Evolutionary conservation across 148 eudicot genomes (phyloP).

Genomic region (Rhododendron williamsianum): DNA sequence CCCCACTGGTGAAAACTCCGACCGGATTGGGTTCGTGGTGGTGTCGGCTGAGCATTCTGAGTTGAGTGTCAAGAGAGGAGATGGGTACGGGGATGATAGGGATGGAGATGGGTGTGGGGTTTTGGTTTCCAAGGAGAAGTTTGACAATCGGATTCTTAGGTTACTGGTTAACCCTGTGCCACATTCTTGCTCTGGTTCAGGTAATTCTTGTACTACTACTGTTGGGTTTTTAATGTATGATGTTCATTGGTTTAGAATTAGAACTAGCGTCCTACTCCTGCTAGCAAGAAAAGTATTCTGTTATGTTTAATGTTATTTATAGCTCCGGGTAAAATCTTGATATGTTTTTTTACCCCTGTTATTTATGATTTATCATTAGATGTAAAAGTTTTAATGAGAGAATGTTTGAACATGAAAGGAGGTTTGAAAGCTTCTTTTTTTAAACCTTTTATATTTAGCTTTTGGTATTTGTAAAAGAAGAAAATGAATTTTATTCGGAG

Average conservation of each 20-base stretch:
- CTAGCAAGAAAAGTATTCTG: no score
- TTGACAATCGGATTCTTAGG: conserved; percentile 38
- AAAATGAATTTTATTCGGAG: background rate
- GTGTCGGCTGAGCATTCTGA: conserved; percentile 23
- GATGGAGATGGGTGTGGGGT: conserved; percentile 13
- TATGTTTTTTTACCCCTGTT: no score
- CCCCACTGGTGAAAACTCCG: conserved; percentile 59
- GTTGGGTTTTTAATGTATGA: conserved; percentile 32
- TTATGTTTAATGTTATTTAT: no score
- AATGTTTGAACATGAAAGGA: no score
- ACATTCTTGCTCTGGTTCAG: conserved; percentile 10
- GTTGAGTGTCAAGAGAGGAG: conserved; percentile 15
- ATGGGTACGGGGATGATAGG: conserved; percentile 7
- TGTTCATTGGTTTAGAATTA: no score
- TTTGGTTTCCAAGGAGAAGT: conserved; percentile 19
- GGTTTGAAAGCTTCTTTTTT: no score
- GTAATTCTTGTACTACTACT: conserved; percentile 13
- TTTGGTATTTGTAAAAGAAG: no score
- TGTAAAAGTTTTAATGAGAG: no score
- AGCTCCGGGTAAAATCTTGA: no score
- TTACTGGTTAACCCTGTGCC: conserved; percentile 35
- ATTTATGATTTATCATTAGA: no score
- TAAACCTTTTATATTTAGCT: no score
- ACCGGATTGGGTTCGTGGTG: conserved; percentile 47
- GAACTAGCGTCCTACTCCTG: no score